Base-by-base conservation (phyloP, 257 asterid genomes). In the Prunella vulgaris region DNA sequence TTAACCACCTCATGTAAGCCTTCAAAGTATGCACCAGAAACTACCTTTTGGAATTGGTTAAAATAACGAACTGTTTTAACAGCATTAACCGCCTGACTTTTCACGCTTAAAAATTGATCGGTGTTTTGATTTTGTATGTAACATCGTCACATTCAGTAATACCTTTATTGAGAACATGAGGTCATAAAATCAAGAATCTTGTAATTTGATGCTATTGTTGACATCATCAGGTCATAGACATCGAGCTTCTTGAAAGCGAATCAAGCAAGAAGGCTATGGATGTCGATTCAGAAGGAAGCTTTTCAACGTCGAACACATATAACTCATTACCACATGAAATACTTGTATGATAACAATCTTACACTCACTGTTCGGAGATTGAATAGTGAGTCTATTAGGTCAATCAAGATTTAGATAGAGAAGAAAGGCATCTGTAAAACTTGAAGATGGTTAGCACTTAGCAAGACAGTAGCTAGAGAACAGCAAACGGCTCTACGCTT, bases 321-420 rank as follows among this genome's bases (percentile, higher is more conserved):
- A 60, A 60, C 27, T 59, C 74, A 7, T 12, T 32, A 64, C 60
- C 22, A 40, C 60, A 28, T 42, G 72, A 73, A 38, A 64, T 18
- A 28, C 9, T 24, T 59, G 76, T 72, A 64, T 64, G 71, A 72
- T 53, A 60, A 30, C 67, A 59, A 46, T 33, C 70, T 17, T 32
- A 24, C 51, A 62, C 59, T 51, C 53, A 12, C 10, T 59, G 10
- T 12, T 10, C 28, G 60, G 38, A 6, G 64, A 51, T 32, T 3
- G 63, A 44, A 59, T 21, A 13, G 56, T 64, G 64, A 8, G 30
- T 65, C 61, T 58, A 63, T 74, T 32, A 32, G 38, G 33, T 58
- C 57, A n/a, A 33, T 25, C 24, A 44, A 44, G 52, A 48, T 56
- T 60, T 53, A 61, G 71, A 22, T 63, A 72, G 65, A 22, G 64